phyloP scores from a whole-genome alignment of 208 protist species.

The Trypanosoma brucei region DNA sequence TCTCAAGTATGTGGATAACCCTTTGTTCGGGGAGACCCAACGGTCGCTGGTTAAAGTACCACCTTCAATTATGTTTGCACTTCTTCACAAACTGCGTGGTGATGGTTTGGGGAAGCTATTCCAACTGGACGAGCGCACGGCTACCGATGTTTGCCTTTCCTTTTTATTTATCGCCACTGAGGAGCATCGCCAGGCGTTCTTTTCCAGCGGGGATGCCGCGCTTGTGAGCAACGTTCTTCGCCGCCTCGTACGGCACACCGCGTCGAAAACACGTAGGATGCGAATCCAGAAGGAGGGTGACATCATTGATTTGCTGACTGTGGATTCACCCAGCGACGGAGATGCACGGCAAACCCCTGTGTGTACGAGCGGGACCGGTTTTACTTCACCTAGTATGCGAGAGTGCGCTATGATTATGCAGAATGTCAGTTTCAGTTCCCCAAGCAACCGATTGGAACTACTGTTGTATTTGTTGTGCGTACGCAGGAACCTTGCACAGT shows the following conservation, averaged over 20 bases:
- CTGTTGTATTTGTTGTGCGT: slow-evolving; percentile 32
- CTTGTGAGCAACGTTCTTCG: slow-evolving; percentile 25
- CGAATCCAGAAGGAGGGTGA: neutral
- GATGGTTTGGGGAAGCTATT: slow-evolving; percentile 22
- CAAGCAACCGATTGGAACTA: slow-evolving; percentile 20
- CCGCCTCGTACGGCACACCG: slow-evolving; percentile 13
- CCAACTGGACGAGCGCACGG: slow-evolving; percentile 16
- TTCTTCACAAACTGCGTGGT: slow-evolving; percentile 42
- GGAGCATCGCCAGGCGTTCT: slow-evolving; percentile 15
- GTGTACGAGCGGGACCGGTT: no score
- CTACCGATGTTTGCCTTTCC: slow-evolving; percentile 32
- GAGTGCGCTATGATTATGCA: slow-evolving; percentile 32
- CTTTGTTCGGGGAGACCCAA: slow-evolving; percentile 13
- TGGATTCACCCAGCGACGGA: no score
- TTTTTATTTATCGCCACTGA: slow-evolving; percentile 35
- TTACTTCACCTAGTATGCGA: slow-evolving; percentile 9
- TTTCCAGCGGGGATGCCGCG: slow-evolving; percentile 22
- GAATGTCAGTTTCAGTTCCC: slow-evolving; percentile 25
- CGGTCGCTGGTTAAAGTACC: slow-evolving; percentile 27
- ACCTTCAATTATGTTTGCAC: slow-evolving; percentile 40
- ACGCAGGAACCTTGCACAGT: slow-evolving; percentile 14
- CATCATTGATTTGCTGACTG: no score
- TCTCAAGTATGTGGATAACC: slow-evolving; percentile 15
- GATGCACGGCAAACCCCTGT: no score
- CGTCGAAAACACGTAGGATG: slow-evolving; percentile 1